Percentiles rank a stretch among this genome's conserved stretches.
These are phyloP conservation scores for Phytophthora fragariae DNA, from an alignment of 352 stramenopile species.

Conservation along the genomic window DNA sequence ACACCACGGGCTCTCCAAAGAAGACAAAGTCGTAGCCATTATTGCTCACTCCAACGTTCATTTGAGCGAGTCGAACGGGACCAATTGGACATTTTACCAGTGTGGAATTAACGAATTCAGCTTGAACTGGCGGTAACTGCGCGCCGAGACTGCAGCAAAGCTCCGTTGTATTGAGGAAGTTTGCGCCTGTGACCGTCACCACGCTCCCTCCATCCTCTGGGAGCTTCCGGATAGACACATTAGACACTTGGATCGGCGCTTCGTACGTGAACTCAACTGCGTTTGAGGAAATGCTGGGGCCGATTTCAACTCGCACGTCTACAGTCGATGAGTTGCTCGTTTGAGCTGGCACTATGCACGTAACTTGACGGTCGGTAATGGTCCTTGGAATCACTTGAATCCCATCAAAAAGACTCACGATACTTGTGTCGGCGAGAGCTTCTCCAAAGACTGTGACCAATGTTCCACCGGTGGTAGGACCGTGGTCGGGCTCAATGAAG, in stretches of 20 bases:
- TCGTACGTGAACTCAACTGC: slow-evolving; percentile 40
- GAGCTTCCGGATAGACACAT: slow-evolving; percentile 27
- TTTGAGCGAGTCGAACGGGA: not conserved
- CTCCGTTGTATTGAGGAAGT: slow-evolving; percentile 42
- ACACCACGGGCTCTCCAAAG: slow-evolving; percentile 14
- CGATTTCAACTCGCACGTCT: slow-evolving; percentile 22
- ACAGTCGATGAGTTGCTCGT: slow-evolving; percentile 6
- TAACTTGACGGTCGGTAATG: slow-evolving; percentile 23
- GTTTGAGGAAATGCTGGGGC: slow-evolving; percentile 36
- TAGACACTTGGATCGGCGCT: slow-evolving; percentile 22
- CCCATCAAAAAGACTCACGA: slow-evolving; percentile 40
- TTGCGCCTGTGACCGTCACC: slow-evolving; percentile 38
- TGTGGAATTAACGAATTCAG: slow-evolving; percentile 26
- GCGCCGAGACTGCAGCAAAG: slow-evolving; percentile 40
- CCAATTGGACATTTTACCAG: slow-evolving; percentile 23
- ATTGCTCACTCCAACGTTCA: slow-evolving; percentile 42
- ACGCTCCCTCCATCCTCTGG: slow-evolving; percentile 24
- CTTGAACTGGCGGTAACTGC: not conserved
- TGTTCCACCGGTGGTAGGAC: slow-evolving; percentile 36
- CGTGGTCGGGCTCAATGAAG: slow-evolving; percentile 35
- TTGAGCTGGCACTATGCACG: slow-evolving; percentile 34
- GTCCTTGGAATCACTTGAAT: slow-evolving; percentile 21
- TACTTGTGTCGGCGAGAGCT: slow-evolving; percentile 20
- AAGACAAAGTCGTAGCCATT: slow-evolving; percentile 53
- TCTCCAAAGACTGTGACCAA: slow-evolving; percentile 35